Evolutionary conservation across 768 basidiomycete species (phyloP), one percentile per base, ranked within the genome.

Genomic region (Tulasnella sp.): DNA sequence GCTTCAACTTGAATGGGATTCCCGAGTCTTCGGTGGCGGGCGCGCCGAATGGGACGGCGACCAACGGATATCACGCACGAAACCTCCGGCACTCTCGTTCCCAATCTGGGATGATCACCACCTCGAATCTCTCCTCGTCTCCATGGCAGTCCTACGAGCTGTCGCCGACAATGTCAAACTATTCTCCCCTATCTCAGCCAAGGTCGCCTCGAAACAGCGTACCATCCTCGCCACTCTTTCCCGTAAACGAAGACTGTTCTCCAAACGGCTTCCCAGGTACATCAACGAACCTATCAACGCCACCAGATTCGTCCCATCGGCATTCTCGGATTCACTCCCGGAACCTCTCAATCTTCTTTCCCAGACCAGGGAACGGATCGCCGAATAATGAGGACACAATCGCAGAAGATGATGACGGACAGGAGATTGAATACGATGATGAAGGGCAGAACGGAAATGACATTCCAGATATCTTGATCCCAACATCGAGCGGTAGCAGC

Each of bases 291-390:
- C 12, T 4, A 2, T 48, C 44, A 4, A 30, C 56, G 34, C 25
- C 17, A 22, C 11, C 27, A 24, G 30, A 44, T 29, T 22, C 17
- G 19, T 25, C 19, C 22, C 34, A 29, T 4, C 1, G 76, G 45
- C 89, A 92, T 69, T 71, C 80, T 2, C 79, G 89, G 1, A 74
- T 94, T 17, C 92, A 96, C 67, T 92, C 92, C 0, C 81, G 92
- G 48, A 97, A 97, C 66, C 74, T 96, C 2, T 93, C 91, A 0
- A 75, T 94, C 17, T 94, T 85, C 76, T 96, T 96, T 65, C 92
- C 92, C 15, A 79, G 83, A 31, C 87, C 88, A 0, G 87, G 85
- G 2, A 45, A 29, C 11, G 54, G 45, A 2, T n/a, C 31, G n/a
- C 34, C 44, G 53, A 21, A 30, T 24, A 74, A 80, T 2, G 66